Evolutionary conservation across 2,329 filamentous ascomycete genomes (phyloP).

Genomic region (Penicillium italicum): DNA sequence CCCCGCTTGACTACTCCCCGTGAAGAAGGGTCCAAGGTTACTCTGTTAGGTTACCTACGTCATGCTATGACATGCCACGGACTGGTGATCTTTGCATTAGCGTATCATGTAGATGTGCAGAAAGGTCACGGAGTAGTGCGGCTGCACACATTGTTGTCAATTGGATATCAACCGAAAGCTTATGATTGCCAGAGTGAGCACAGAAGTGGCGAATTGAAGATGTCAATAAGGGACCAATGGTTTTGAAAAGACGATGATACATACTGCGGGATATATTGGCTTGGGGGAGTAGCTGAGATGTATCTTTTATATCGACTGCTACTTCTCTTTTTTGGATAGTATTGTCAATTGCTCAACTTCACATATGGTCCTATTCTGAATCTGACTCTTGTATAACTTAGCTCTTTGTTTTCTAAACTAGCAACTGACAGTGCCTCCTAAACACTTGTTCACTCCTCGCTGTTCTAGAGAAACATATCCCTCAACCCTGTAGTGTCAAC

Average conservation of each 20-base stretch:
- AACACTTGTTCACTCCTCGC: too few species aligned
- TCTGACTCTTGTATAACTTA: background rate
- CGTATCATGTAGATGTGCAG: slow-evolving; percentile 1
- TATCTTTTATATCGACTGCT: too few species aligned
- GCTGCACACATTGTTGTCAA: background rate
- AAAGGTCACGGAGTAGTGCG: background rate
- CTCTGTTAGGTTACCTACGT: background rate
- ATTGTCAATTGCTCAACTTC: background rate
- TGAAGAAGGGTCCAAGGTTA: background rate
- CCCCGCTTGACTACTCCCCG: background rate
- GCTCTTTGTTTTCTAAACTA: background rate
- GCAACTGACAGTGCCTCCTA: too few species aligned
- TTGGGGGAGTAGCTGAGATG: too few species aligned
- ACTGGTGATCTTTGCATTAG: slow-evolving; percentile 11
- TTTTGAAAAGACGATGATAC: too few species aligned
- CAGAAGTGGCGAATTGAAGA: background rate
- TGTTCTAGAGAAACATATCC: background rate
- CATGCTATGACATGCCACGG: slow-evolving; percentile 7
- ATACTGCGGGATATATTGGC: background rate
- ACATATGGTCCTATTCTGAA: background rate
- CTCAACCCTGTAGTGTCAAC: too few species aligned
- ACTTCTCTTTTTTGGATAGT: background rate
- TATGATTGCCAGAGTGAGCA: background rate
- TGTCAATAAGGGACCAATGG: background rate
- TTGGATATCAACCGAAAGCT: background rate